Evolutionary conservation across 2,329 filamentous ascomycete species (phyloP).

Genomic region (Karstenula rhodostoma): DNA sequence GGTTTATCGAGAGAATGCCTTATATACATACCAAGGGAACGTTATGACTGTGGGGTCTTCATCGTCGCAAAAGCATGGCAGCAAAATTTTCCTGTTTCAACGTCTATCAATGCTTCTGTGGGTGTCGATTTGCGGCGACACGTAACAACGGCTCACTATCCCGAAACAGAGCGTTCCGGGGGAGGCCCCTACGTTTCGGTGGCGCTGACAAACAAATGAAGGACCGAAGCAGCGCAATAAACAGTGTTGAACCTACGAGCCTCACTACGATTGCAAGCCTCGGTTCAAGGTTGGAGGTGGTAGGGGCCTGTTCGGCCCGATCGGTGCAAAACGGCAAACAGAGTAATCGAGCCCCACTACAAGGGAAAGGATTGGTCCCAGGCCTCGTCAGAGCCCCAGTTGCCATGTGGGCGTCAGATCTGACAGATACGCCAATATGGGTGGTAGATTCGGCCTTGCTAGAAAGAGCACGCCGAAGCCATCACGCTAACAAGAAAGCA

Average conservation of each 20-base stretch:
- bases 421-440: too few species aligned
- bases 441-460: too few species aligned
- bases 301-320: not conserved
- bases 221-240: not conserved
- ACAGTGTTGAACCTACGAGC: not conserved
- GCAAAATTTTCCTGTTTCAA: not conserved
- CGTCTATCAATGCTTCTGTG: not conserved
- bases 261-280: not conserved
- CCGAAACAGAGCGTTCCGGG: not conserved
- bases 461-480: too few species aligned
- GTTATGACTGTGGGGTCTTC: not conserved
- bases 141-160: not conserved
- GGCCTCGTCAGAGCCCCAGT: not conserved
- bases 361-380: not conserved
- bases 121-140: not conserved
- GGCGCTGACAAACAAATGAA: conserved; percentile 1
- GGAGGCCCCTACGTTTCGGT: not conserved
- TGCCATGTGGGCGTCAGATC: too few species aligned
- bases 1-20: not conserved
- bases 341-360: not conserved
- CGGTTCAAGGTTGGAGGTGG: not conserved
- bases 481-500: too few species aligned
- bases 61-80: not conserved
- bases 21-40: not conserved
- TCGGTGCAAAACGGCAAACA: not conserved